Conservation (phyloP, 129 eudicot genomes). For the Flaveria brownii region DNA sequence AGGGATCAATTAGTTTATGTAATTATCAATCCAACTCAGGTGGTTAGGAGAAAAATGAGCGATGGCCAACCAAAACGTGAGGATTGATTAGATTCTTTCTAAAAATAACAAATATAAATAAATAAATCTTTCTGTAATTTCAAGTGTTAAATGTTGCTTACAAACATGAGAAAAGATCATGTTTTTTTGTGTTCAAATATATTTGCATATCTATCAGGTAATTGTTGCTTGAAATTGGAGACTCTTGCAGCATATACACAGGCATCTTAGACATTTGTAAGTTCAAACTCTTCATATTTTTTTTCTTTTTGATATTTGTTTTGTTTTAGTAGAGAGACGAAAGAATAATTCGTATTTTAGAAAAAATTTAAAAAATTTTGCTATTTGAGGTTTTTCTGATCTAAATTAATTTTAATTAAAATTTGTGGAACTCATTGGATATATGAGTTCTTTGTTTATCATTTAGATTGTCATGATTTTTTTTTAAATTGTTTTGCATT, state of each 20-base stretch:
- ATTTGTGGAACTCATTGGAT: too few species aligned
- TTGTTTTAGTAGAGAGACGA: too few species aligned
- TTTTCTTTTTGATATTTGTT: too few species aligned
- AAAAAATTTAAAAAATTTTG: not conserved
- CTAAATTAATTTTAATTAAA: not conserved
- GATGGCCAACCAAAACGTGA: conserved; percentile 3
- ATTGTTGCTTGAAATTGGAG: conserved; percentile 14
- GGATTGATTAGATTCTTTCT: not conserved
- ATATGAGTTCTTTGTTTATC: not conserved
- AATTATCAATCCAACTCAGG: not conserved
- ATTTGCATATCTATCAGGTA: not conserved
- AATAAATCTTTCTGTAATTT: not conserved
- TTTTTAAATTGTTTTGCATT: not conserved
- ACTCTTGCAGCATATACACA: not conserved
- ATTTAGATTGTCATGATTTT: not conserved
- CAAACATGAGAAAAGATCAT: conserved; percentile 10
- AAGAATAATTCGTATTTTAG: too few species aligned
- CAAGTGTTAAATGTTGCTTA: conserved; percentile 4
- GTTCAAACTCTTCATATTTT: not conserved
- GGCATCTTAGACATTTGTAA: not conserved
- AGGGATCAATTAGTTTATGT: not conserved
- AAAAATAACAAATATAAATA: not conserved
- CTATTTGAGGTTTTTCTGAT: not conserved
- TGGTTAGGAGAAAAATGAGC: not conserved
- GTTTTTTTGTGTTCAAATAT: not conserved